Evolutionary conservation across 208 protist species (phyloP).

Genomic region (Crithidia brevicula): DNA sequence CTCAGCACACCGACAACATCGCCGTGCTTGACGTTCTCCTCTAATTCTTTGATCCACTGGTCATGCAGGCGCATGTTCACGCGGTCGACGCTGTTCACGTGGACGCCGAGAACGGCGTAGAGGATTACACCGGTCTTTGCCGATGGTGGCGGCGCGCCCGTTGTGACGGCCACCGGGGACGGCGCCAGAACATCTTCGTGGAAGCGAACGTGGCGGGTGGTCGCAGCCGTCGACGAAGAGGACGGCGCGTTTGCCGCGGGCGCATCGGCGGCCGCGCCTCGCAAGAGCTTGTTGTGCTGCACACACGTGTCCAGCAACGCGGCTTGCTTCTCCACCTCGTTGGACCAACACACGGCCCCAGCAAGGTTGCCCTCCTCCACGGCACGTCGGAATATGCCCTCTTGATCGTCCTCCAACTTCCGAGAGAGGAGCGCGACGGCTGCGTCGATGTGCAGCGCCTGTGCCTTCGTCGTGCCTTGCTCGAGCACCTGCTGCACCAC

Average conservation of each 20-base stretch:
- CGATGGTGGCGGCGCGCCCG: background rate
- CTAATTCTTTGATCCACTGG: constrained; percentile 69
- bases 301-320: constrained; percentile 59
- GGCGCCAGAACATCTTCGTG: constrained; percentile 9
- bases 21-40: constrained; percentile 39
- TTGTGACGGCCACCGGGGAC: constrained; percentile 6
- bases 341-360: constrained; percentile 70
- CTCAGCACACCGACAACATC: constrained; percentile 74
- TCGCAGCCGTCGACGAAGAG: background rate
- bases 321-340: constrained; percentile 74
- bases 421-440: constrained; percentile 73
- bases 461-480: background rate
- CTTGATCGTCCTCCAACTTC: constrained; percentile 56
- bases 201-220: constrained; percentile 29
- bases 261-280: constrained; percentile 6
- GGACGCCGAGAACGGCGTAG: constrained; percentile 75
- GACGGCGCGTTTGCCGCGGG: background rate
- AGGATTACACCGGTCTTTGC: constrained; percentile 27
- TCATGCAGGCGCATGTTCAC: constrained; percentile 68
- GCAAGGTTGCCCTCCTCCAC: constrained; percentile 47
- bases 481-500: constrained; percentile 1
- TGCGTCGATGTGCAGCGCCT: constrained; percentile 43
- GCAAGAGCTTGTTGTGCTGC: constrained; percentile 54
- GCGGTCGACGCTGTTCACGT: constrained; percentile 83
- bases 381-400: constrained; percentile 58